A percentile compares a stretch with the other conserved stretches of the same genome.
Evolutionary conservation across 2,329 filamentous ascomycete genomes (phyloP).

Genomic region (Monilinia fructigena): DNA sequence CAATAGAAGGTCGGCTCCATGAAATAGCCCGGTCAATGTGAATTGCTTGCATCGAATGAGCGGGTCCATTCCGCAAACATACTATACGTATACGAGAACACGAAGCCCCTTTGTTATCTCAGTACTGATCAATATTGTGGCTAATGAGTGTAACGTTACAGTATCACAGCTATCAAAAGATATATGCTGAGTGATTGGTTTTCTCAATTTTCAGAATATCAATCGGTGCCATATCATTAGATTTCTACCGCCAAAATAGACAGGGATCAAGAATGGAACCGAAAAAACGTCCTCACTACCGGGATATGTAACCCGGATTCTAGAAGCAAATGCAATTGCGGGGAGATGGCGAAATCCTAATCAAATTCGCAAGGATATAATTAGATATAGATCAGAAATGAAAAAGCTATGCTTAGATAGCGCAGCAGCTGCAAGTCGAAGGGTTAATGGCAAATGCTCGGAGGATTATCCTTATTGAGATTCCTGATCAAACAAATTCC

Average conservation of each 20-base stretch:
- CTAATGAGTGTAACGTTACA: conserved; percentile 7
- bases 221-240: background rate
- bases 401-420: conserved; percentile 7
- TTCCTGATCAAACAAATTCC: background rate
- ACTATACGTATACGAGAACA: background rate
- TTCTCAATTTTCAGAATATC: background rate
- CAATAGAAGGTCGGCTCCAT: background rate
- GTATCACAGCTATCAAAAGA: background rate
- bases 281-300: background rate
- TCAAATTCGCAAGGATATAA: background rate
- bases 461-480: background rate
- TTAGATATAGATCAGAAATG: background rate
- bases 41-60: background rate
- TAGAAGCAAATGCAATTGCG: background rate
- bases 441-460: background rate
- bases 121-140: background rate
- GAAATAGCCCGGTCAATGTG: background rate
- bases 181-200: background rate
- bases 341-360: background rate
- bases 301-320: background rate
- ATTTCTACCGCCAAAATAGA: background rate
- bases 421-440: conserved; percentile 19
- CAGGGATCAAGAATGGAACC: background rate
- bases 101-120: background rate
- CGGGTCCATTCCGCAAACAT: conserved; percentile 13